phyloP scores from a whole-genome alignment of 345 rosid genomes.

The Linum usitatissimum region DNA sequence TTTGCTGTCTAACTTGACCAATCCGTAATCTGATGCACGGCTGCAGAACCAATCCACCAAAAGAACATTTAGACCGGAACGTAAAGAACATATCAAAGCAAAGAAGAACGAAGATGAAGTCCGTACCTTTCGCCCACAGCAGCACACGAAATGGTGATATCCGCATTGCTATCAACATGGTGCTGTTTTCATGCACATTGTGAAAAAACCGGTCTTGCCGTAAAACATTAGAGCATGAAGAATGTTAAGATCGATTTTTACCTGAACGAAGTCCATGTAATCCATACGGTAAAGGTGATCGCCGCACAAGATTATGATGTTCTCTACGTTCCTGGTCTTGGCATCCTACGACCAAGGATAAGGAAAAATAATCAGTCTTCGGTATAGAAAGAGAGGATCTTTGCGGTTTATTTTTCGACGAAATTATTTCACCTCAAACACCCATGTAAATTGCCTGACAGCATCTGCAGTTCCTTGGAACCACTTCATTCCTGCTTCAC shows the following conservation, averaged over 20 bases:
- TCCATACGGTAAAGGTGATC: constrained; percentile 94
- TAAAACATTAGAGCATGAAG: neutral
- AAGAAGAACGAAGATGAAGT: constrained; percentile 3
- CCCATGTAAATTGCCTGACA: constrained; percentile 90
- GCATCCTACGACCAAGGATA: constrained; percentile 46
- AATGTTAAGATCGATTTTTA: constrained; percentile 9
- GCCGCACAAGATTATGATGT: constrained; percentile 68
- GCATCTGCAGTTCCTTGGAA: constrained; percentile 99
- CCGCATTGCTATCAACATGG: constrained; percentile 67
- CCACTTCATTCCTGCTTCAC: constrained; percentile 85
- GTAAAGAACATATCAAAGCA: neutral
- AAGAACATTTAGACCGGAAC: constrained; percentile 8
- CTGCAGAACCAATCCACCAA: constrained; percentile 29
- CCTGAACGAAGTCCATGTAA: constrained; percentile 81
- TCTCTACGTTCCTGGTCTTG: constrained; percentile 66
- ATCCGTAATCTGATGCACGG: constrained; percentile 87
- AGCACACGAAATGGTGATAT: constrained; percentile 76
- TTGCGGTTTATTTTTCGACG: neutral
- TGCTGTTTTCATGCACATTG: constrained; percentile 33
- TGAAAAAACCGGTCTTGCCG: neutral
- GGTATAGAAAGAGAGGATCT: neutral
- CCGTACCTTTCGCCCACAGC: constrained; percentile 61
- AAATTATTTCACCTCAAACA: constrained; percentile 61
- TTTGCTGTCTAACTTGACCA: constrained; percentile 61
- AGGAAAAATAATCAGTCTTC: constrained; percentile 5